Conservation (phyloP, 2,329 filamentous ascomycete genomes). For the Colletotrichum karsti region DNA sequence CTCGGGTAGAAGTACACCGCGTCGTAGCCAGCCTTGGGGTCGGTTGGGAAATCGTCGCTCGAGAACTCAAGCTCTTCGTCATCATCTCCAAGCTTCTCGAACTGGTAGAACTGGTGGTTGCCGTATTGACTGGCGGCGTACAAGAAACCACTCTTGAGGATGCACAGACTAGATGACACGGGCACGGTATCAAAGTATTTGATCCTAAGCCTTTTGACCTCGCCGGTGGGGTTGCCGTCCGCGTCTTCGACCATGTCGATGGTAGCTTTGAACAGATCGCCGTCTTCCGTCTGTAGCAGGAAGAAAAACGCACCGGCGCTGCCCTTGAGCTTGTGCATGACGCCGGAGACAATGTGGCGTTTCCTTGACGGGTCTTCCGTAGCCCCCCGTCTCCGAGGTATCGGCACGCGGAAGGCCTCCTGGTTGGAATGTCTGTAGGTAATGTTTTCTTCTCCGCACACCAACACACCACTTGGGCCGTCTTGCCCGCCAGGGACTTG, state of each 20-base stretch:
- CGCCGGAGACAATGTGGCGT: constrained; percentile 84
- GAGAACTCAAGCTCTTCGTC: constrained; percentile 88
- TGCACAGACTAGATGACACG: constrained; percentile 85
- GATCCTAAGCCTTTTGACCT: constrained; percentile 86
- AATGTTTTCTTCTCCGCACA: constrained; percentile 93
- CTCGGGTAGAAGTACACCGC: constrained; percentile 89
- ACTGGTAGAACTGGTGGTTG: constrained; percentile 95
- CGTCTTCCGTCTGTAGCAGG: constrained; percentile 93
- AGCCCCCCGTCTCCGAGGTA: constrained; percentile 85
- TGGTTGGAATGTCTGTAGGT: constrained; percentile 98
- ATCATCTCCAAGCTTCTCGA: constrained; percentile 96
- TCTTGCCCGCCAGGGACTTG: constrained; percentile 95
- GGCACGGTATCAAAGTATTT: constrained; percentile 99
- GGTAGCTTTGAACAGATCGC: constrained; percentile 97
- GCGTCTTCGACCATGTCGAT: constrained; percentile 90
- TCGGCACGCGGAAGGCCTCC: constrained; percentile 85
- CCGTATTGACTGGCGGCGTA: constrained; percentile 93
- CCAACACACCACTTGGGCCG: constrained; percentile 92
- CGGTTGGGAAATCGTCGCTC: constrained; percentile 83
- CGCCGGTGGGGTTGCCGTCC: constrained; percentile 79
- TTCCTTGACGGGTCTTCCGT: constrained; percentile 94
- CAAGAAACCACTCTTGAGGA: constrained; percentile 94
- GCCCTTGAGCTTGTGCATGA: constrained; percentile 96
- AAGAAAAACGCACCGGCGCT: constrained; percentile 93
- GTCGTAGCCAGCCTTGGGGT: constrained; percentile 75